A percentile compares a stretch with the other conserved stretches of the same genome.
Evolutionary conservation across 2,329 filamentous ascomycete species (phyloP).

Genomic region (Alternaria tenuissima): DNA sequence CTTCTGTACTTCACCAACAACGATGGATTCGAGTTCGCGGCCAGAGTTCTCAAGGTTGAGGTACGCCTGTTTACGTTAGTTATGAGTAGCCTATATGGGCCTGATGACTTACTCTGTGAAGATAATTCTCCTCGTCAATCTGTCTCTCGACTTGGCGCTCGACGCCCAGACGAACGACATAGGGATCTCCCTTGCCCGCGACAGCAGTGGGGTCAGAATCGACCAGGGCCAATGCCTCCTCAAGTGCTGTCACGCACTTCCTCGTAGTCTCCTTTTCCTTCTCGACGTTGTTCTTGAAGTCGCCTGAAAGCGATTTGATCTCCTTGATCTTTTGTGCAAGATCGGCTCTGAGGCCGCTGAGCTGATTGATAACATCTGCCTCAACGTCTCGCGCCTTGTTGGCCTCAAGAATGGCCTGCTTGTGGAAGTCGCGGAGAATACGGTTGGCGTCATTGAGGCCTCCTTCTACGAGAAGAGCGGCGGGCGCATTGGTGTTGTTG

Average conservation of each 20-base stretch:
- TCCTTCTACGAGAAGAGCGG: constrained; percentile 78
- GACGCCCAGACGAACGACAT: constrained; percentile 82
- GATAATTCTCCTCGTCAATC: constrained; percentile 95
- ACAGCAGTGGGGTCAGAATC: constrained; percentile 79
- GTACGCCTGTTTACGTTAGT: constrained; percentile 71
- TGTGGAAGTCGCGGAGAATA: constrained; percentile 83
- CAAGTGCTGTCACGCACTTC: constrained; percentile 79
- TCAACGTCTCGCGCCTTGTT: constrained; percentile 92
- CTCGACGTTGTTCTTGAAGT: constrained; percentile 96
- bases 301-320: constrained; percentile 89
- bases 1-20: constrained; percentile 97
- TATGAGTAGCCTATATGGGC: not conserved
- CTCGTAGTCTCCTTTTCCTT: constrained; percentile 90
- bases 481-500: constrained; percentile 78
- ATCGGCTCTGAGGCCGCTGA: constrained; percentile 86
- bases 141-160: constrained; percentile 92
- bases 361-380: constrained; percentile 85
- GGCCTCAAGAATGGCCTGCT: constrained; percentile 77
- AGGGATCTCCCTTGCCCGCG: constrained; percentile 90
- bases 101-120: constrained; percentile 75
- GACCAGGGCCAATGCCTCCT: constrained; percentile 80
- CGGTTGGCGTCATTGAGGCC: constrained; percentile 89
- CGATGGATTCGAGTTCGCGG: constrained; percentile 92
- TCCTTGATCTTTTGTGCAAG: constrained; percentile 97
- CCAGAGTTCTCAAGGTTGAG: constrained; percentile 94